Conservation (phyloP, 2,329 filamentous ascomycete genomes). For the Sporothrix variecibatus region DNA sequence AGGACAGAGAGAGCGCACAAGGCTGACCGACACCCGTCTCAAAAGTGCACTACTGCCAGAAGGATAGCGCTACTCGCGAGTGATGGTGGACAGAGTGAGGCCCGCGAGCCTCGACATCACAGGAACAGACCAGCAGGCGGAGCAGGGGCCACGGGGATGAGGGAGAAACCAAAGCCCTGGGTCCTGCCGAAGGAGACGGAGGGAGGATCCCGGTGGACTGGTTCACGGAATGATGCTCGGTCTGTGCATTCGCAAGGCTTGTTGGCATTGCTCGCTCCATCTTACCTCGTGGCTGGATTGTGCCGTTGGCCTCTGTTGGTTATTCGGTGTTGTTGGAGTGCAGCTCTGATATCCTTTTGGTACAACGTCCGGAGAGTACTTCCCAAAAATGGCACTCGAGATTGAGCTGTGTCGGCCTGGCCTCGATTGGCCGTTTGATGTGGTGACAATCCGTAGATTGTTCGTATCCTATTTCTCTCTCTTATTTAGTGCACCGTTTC, state of each 20-base stretch:
- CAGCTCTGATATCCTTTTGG: background rate
- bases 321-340: background rate
- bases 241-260: constrained; percentile 7
- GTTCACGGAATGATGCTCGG: background rate
- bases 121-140: background rate
- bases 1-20: background rate
- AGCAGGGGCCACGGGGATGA: background rate
- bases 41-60: background rate
- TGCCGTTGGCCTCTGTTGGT: background rate
- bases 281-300: background rate
- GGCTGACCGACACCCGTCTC: background rate
- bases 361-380: background rate
- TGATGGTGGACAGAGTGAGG: background rate
- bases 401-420: background rate
- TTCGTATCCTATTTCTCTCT: background rate
- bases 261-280: background rate
- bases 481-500: background rate
- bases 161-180: background rate
- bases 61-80: background rate
- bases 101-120: background rate
- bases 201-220: constrained; percentile 15
- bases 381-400: background rate
- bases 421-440: too few species aligned
- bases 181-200: constrained; percentile 7
- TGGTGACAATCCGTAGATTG: background rate